Evolutionary conservation across 192 early-diverging fungal genomes (phyloP).

Genomic region (Gigaspora rosea): DNA sequence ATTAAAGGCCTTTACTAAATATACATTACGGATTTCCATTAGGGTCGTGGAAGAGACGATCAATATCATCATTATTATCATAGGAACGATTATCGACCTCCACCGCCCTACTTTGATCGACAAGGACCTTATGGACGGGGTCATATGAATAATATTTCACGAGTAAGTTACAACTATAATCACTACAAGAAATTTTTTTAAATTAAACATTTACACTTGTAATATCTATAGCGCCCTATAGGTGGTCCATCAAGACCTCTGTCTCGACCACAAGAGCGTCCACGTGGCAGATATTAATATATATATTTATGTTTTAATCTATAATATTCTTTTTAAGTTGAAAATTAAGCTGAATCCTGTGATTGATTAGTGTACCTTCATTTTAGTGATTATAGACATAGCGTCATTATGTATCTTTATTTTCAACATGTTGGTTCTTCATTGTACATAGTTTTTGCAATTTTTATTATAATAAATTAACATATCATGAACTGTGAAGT

Average conservation of each 20-base stretch:
- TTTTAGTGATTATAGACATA: background rate
- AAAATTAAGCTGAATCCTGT: no score
- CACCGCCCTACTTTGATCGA: conserved; percentile 3
- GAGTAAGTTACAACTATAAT: background rate
- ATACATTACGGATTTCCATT: background rate
- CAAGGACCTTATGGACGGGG: background rate
- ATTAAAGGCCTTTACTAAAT: no score
- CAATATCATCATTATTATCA: conserved; percentile 13
- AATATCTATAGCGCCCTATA: background rate
- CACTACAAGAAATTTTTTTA: background rate
- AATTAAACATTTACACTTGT: background rate
- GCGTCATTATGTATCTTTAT: background rate
- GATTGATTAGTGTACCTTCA: no score
- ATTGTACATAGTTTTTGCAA: conserved; percentile 2
- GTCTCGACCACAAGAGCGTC: background rate
- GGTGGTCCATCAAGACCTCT: background rate
- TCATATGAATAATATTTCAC: conserved; percentile 5
- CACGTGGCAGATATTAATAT: conserved; percentile 12
- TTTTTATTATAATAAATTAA: background rate
- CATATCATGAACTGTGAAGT: no score
- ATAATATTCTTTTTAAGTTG: no score
- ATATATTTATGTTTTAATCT: background rate
- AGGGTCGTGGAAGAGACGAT: conserved; percentile 12
- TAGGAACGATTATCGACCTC: conserved; percentile 11
- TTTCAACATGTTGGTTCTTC: background rate